phyloP scores from a whole-genome alignment of 345 rosid genomes.

The Erucastrum elatum region DNA sequence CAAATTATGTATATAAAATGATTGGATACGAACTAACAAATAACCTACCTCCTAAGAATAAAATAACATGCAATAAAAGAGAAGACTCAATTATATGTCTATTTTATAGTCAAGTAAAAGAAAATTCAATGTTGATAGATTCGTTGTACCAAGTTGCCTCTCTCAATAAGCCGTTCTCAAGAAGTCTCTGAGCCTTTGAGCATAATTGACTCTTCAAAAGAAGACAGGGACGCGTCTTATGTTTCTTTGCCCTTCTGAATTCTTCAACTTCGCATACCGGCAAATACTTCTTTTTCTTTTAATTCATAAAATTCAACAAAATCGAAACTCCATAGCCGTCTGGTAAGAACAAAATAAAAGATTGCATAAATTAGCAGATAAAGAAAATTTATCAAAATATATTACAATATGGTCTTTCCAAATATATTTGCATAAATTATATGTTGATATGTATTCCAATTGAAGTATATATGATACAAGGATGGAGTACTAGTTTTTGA shows the following conservation, averaged over 20 bases:
- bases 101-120: constrained; percentile 7
- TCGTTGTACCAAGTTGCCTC: constrained; percentile 24
- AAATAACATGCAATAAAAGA: constrained; percentile 11
- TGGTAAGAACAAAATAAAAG: not conserved
- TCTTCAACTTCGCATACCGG: not conserved
- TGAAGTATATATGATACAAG: not conserved
- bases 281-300: not conserved
- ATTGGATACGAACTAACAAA: constrained; percentile 13
- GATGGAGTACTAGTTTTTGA: not conserved
- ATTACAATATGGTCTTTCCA: not conserved
- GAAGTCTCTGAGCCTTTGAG: constrained; percentile 12
- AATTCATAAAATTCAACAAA: not conserved
- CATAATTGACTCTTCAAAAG: constrained; percentile 35
- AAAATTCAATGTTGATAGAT: constrained; percentile 22
- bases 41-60: not conserved
- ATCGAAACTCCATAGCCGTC: not conserved
- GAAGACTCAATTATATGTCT: not conserved
- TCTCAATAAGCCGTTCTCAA: no score
- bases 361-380: no score
- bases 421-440: no score
- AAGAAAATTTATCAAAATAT: no score
- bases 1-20: constrained; percentile 3
- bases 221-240: constrained; percentile 26
- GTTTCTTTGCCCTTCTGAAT: constrained; percentile 23
- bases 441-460: no score